Evolutionary conservation across 1,284 basidiomycete species (phyloP).

Genomic region (Apiotrichum akiyoshidainum): DNA sequence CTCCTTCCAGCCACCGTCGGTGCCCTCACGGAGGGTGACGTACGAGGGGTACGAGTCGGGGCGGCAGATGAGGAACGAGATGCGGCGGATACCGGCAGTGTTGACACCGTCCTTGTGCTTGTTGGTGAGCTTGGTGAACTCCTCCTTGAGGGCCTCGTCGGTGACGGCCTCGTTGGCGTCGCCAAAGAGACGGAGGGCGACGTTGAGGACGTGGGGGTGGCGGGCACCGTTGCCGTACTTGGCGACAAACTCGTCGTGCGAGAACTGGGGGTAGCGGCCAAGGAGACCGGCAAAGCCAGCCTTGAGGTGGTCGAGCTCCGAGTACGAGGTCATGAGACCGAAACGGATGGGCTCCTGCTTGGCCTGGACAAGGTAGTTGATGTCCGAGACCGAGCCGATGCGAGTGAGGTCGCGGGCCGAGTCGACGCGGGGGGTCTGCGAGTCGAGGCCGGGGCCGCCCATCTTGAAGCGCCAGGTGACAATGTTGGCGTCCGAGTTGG

Average conservation of each 20-base stretch:
- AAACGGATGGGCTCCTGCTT: slow-evolving; percentile 81
- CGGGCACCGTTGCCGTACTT: slow-evolving; percentile 70
- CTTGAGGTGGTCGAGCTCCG: slow-evolving; percentile 66
- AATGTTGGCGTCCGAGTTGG: slow-evolving; percentile 72
- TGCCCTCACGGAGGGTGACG: slow-evolving; percentile 76
- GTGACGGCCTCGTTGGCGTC: slow-evolving; percentile 58
- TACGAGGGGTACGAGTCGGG: slow-evolving; percentile 90
- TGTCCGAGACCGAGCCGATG: slow-evolving; percentile 85
- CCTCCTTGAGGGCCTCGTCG: slow-evolving; percentile 74
- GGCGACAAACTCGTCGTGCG: slow-evolving; percentile 65
- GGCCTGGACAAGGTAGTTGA: slow-evolving; percentile 80
- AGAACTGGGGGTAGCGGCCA: slow-evolving; percentile 61
- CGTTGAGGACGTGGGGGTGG: slow-evolving; percentile 87
- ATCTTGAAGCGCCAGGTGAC: slow-evolving; percentile 93
- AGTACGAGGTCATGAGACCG: slow-evolving; percentile 86
- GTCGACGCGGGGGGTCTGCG: slow-evolving; percentile 73
- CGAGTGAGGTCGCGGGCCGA: slow-evolving; percentile 54
- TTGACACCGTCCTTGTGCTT: slow-evolving; percentile 62
- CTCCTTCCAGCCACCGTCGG: slow-evolving; percentile 76
- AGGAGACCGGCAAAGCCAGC: slow-evolving; percentile 70
- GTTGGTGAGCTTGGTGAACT: slow-evolving; percentile 73
- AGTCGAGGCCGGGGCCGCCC: slow-evolving; percentile 71
- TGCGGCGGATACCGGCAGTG: slow-evolving; percentile 79
- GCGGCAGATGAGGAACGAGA: slow-evolving; percentile 89
- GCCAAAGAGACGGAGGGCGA: slow-evolving; percentile 81